Base-by-base conservation (phyloP, 257 asterid genomes). In the Thymus mandschuricus region DNA sequence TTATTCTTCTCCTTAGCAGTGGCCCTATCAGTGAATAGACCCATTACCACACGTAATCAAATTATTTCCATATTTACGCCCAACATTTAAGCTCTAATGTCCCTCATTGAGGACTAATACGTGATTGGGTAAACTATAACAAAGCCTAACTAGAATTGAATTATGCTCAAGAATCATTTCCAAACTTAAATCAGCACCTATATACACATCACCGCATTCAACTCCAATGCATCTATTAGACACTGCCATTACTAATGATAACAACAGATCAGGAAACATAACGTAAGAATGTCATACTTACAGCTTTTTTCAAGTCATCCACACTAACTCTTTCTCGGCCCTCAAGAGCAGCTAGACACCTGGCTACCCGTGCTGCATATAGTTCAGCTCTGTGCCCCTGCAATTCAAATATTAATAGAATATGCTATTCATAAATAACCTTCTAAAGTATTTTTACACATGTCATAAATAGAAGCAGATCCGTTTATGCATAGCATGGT, bases 371-470 rank as follows among this genome's bases (percentile, higher is more conserved):
- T 69, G 98, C 92, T 77, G 99, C 98, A 83, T 88, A 95, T 56
- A 95, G 76, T 78, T 95, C 99, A 72, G 98, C 97, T 80, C 99
- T 87, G 81, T 95, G 99, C 71, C 99, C 99, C 99, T 95, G 92
- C 71, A 66, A 75, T 69, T 69, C 46, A 59, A 75, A 54, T 71
- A 50, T 48, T 59, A 15, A 59, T 52, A 71, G 49, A 64, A 72
- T 61, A 34, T 35, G 48, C 48, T 72, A 30, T 28, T 71, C 50
- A 31, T 27, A 40, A 29, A 38, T 54, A 55, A 9, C 12, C 15
- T 65, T 57, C 30, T 21, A 45, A 3, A 67, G 27, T 6, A 21
- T 40, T 72, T 61, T 49, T 38, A 11, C 44, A 61, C 21, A 67
- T 28, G 35, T 41, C 28, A 72, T 40, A 31, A 8, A 52, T 33